Base-by-base conservation (phyloP, 169 alveolate genomes). In the Eimeria praecox region DNA sequence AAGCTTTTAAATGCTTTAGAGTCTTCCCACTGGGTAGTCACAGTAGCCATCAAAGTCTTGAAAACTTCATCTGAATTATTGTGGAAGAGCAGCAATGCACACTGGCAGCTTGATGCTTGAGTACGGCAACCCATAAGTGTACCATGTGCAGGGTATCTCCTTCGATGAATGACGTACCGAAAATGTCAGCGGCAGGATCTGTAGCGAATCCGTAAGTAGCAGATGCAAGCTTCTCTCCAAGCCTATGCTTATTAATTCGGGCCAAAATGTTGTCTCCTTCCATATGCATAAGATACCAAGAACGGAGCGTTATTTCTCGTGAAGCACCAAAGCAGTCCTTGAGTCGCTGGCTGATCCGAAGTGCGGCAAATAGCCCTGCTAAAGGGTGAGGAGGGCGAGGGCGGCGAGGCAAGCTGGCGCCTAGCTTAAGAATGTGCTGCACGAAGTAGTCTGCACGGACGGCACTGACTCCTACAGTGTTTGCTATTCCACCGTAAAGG, bases 1-100 rank as follows among this genome's bases (percentile, higher is more conserved):
- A 87, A 40, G 10, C 59, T 59, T 64, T 87, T 87, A 33, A 42
- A 87, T 27, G 85, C 94, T 30, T 46, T 46, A 42, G 83, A 46
- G 52, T 87, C 94, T 38, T 87, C 94, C 94, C 94, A 87, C 33
- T 87, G 94, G 85, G 94, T 87, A 27, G 94, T 87, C 27, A 87
- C 94, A 87, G 94, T 87, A 6, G 94, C 85, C 94, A 87, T 87
- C 42, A 87, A 54, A 10, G 94, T 87, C 66, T 87, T 87, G 66
- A 87, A 87, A 42, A 69, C 85, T 64, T 27, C 52, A 87, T 87
- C 94, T 87, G 94, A 4, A 87, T 24, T 14, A 87, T 24, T 2
- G 8, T 30, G 44, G 77, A 10, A 52, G 35, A 83, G 56, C 42
- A 52, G 40, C 40, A 33, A 16, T 49, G 33, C 64, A n/a, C 56